Evolutionary conservation across 768 basidiomycete genomes (phyloP), one percentile per base, ranked within the genome.

Genomic region (Hygrophorus pudorinus): DNA sequence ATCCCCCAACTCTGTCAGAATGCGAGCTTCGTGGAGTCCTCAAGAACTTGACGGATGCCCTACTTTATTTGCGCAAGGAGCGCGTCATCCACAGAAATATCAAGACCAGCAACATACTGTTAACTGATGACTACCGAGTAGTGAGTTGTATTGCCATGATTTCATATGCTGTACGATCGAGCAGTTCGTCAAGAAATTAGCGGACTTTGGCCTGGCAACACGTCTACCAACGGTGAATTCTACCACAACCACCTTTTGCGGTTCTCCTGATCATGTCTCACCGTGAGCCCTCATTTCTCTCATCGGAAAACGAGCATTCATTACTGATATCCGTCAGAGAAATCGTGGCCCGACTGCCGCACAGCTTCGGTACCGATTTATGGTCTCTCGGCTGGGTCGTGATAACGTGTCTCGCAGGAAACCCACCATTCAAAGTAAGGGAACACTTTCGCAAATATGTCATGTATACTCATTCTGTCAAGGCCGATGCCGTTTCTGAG

Each of bases 381-480:
- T 76, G 72, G 72, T 73, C 73, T 1, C 43, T 72, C 20, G 74
- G 72, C 3, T 67, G 65, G 51, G 54, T 73, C 3, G 51, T 67
- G 16, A 39, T 67, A 14, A 56, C 59, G 5, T 67, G 67, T 45
- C 45, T 71, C 11, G 53, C 64, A 4, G 69, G 66, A 2, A 48
- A 38, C 10, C 56, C 56, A 13, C 59, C 67, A 5, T 64, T 65
- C 38, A 44, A 65, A 46, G 70, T 66, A 33, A 36, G 55, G 50
- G 13, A 21, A 16, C 14, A n/a, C 13, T 13, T 42, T 13, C 10
- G 40, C 34, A 33, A 20, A 18, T 47, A 33, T 27, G 21, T 38
- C 20, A 35, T 24, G 24, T 7, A 24, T 31, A 33, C 21, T 51
- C 31, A 30, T 20, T 8, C 8, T 11, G 30, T 13, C 13, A 41